Percentiles rank a stretch among this genome's conserved stretches.
Evolutionary conservation across 352 stramenopile species (phyloP).

Genomic region (Globisporangium radiosum): DNA sequence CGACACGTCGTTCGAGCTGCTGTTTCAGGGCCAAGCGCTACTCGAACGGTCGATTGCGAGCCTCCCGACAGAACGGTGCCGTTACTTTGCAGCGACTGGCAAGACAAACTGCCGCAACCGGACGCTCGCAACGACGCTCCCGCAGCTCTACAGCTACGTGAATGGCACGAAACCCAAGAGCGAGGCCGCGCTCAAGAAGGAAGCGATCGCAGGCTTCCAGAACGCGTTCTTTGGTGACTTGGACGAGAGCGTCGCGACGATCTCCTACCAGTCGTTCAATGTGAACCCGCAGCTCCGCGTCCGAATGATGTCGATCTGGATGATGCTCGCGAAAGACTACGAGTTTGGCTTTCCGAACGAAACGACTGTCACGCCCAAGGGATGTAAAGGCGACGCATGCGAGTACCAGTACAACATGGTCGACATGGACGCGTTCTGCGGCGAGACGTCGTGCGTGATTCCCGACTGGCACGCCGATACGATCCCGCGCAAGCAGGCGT

Average conservation of each 20-base stretch:
- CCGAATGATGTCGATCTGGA: conserved; percentile 8
- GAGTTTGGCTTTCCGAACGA: conserved; percentile 10
- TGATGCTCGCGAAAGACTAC: conserved; percentile 10
- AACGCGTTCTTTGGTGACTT: conserved; percentile 12
- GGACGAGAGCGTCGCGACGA: background rate
- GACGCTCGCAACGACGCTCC: conserved; percentile 2
- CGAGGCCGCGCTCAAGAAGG: background rate
- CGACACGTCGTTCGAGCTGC: conserved; percentile 18
- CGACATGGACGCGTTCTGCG: conserved; percentile 11
- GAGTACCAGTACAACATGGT: conserved; percentile 10
- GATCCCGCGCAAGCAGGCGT: conserved; percentile 13
- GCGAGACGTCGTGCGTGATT: conserved; percentile 8
- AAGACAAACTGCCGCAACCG: background rate
- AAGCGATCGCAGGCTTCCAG: conserved; percentile 7
- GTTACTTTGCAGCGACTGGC: conserved; percentile 2
- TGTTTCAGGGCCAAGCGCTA: conserved; percentile 22
- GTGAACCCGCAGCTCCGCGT: conserved; percentile 14
- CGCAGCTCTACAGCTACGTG: conserved; percentile 15
- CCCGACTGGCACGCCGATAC: conserved; percentile 13
- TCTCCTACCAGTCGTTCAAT: conserved; percentile 3
- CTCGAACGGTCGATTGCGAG: conserved; percentile 14
- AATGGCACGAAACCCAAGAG: conserved; percentile 16
- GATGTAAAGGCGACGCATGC: conserved; percentile 9
- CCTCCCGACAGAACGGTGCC: conserved; percentile 8
- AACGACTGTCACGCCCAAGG: conserved; percentile 1